Conservation (phyloP, 2,329 filamentous ascomycete species). For the Calycina herbarum region DNA sequence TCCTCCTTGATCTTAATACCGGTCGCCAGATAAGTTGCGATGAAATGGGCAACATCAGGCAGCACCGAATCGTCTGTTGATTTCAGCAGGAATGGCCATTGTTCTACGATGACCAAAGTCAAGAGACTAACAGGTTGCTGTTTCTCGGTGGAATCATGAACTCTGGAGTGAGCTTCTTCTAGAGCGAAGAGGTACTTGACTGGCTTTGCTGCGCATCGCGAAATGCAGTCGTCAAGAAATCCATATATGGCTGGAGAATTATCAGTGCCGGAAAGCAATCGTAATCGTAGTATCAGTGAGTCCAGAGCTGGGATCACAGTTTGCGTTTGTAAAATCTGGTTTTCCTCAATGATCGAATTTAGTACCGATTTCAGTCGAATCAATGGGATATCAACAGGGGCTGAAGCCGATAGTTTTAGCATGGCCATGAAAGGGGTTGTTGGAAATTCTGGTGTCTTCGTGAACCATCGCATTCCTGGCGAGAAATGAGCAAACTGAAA, state of each 20-base stretch:
- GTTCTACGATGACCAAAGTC: constrained; percentile 70
- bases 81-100: constrained; percentile 69
- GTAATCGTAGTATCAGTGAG: constrained; percentile 45
- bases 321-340: constrained; percentile 60
- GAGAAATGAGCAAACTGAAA: constrained; percentile 79
- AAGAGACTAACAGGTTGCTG: constrained; percentile 60
- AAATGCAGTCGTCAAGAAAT: constrained; percentile 82
- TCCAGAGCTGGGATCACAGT: constrained; percentile 46
- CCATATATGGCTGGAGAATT: constrained; percentile 54
- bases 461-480: constrained; percentile 87
- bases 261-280: constrained; percentile 32
- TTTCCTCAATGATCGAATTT: constrained; percentile 60
- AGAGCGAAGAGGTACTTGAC: constrained; percentile 81
- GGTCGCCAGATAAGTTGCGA: constrained; percentile 57
- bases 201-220: constrained; percentile 71
- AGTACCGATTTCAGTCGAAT: constrained; percentile 57
- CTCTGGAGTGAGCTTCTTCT: constrained; percentile 49
- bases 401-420: constrained; percentile 57
- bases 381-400: constrained; percentile 49
- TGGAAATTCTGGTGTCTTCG: constrained; percentile 63
- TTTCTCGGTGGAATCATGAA: constrained; percentile 36
- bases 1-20: constrained; percentile 55
- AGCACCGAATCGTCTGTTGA: constrained; percentile 46
- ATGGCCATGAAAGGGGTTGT: constrained; percentile 73
- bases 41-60: constrained; percentile 54